Evolutionary conservation across 495 filamentous ascomycete species (phyloP).

Genomic region (Cercophora sp.): DNA sequence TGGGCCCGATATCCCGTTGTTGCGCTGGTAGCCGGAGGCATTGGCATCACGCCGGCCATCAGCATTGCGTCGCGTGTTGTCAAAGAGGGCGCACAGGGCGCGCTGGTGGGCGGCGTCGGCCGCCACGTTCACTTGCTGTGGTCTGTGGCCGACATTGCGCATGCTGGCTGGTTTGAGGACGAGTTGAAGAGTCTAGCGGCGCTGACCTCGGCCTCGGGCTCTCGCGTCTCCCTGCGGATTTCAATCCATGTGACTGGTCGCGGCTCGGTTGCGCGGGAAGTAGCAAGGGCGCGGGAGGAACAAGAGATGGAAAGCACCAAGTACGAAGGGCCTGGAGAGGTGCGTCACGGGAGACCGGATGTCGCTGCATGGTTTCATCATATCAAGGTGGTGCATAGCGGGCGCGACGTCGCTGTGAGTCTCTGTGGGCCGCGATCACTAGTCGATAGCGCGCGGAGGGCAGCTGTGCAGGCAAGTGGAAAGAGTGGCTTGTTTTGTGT

Average conservation of each 20-base stretch:
- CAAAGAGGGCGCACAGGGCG: background rate
- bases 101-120: background rate
- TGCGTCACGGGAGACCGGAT: background rate
- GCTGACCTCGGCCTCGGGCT: background rate
- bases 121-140: background rate
- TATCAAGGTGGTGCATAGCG: background rate
- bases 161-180: background rate
- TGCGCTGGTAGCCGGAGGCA: background rate
- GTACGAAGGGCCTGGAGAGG: background rate
- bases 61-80: conserved; percentile 8
- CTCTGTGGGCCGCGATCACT: conserved; percentile 4
- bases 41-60: conserved; percentile 10
- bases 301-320: background rate
- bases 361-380: background rate
- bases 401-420: conserved; percentile 3
- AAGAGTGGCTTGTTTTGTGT: background rate
- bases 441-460: background rate
- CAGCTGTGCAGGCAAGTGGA: background rate
- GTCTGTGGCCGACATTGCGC: background rate
- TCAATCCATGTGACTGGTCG: background rate
- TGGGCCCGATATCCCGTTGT: conserved; percentile 2
- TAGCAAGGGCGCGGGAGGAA: background rate
- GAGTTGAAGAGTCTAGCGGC: background rate
- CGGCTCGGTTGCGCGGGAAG: background rate
- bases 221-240: background rate